These are phyloP conservation scores for Blastomyces parvus DNA, from an alignment of 2,329 filamentous ascomycete species.

Conservation along the genomic window DNA sequence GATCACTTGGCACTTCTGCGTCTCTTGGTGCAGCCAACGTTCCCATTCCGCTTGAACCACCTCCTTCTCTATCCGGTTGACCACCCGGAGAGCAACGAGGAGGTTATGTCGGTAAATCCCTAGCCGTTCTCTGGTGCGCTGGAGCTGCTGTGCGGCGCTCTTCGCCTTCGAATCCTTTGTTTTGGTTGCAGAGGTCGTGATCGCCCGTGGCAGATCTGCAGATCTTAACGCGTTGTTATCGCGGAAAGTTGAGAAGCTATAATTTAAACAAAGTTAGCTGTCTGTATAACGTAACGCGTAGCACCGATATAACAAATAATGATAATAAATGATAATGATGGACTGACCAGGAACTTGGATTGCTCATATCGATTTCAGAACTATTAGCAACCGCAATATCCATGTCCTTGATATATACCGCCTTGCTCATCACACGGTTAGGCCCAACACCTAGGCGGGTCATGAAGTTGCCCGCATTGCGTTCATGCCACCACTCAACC, in stretches of 20 bases:
- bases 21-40: constrained; percentile 79
- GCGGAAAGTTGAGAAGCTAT: constrained; percentile 35
- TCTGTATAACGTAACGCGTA: background rate
- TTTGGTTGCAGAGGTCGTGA: constrained; percentile 18
- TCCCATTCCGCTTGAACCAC: constrained; percentile 85
- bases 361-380: constrained; percentile 22
- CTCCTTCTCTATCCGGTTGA: constrained; percentile 82
- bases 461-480: constrained; percentile 74
- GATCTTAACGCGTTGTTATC: constrained; percentile 31
- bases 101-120: constrained; percentile 82
- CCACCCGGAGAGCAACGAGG: constrained; percentile 76
- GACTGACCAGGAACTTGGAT: constrained; percentile 27
- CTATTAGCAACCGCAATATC: constrained; percentile 49
- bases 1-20: constrained; percentile 59
- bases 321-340: background rate
- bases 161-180: constrained; percentile 23
- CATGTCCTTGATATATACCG: constrained; percentile 74
- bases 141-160: constrained; percentile 49
- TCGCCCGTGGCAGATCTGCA: constrained; percentile 24
- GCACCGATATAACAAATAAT: background rate
- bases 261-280: background rate
- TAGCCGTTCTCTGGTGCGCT: constrained; percentile 71
- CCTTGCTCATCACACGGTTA: constrained; percentile 70
- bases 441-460: constrained; percentile 66
- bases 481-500: constrained; percentile 75